Percentiles rank a stretch among this genome's conserved stretches.
phyloP scores from a whole-genome alignment of 495 filamentous ascomycete species.

The Chaetomium tenue region DNA sequence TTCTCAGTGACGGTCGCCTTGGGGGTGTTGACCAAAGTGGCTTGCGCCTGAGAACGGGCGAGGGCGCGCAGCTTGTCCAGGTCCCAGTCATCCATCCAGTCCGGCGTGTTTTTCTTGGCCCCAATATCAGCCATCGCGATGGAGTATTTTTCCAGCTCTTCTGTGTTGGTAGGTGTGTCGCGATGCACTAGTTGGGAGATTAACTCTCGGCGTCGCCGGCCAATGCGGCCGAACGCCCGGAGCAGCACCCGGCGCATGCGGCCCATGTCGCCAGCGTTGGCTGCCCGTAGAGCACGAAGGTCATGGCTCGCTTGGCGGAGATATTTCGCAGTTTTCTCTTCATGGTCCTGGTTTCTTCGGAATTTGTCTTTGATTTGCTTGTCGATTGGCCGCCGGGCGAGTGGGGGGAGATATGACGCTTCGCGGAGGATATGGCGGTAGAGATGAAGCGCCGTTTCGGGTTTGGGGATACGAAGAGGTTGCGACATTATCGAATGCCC shows the following conservation, averaged over 20 bases:
- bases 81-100: conserved; percentile 49
- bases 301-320: conserved; percentile 37
- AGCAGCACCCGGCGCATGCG: conserved; percentile 64
- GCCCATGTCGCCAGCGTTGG: conserved; percentile 55
- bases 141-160: conserved; percentile 33
- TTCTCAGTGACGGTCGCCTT: conserved; percentile 41
- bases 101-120: conserved; percentile 20
- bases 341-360: conserved; percentile 27
- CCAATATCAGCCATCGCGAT: neutral
- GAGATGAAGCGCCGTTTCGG: conserved; percentile 56
- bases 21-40: conserved; percentile 25
- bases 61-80: conserved; percentile 35
- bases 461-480: conserved; percentile 29
- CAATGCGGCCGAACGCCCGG: conserved; percentile 70
- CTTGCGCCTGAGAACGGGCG: conserved; percentile 29
- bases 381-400: conserved; percentile 60
- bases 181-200: conserved; percentile 48
- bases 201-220: conserved; percentile 64
- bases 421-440: conserved; percentile 80
- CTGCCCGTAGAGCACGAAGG: conserved; percentile 45
- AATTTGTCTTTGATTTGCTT: conserved; percentile 61
- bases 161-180: conserved; percentile 39
- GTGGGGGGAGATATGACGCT: conserved; percentile 73
- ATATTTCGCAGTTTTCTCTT: conserved; percentile 8
- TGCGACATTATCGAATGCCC: conserved; percentile 27